phyloP scores from a whole-genome alignment of 2,329 filamentous ascomycete genomes.

The Xylariaceae sp. region DNA sequence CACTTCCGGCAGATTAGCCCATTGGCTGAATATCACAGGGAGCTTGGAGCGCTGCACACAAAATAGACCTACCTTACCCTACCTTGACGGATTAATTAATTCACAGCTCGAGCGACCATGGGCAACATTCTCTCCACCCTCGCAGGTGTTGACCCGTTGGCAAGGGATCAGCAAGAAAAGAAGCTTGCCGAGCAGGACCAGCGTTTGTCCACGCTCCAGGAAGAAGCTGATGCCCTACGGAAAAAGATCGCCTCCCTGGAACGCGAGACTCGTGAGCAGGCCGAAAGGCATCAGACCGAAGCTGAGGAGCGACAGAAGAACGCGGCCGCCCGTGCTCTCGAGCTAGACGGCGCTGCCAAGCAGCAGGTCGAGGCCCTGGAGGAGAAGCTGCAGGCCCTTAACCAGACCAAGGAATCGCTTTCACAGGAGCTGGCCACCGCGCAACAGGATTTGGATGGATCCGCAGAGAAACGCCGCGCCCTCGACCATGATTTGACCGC shows the following conservation, averaged over 20 bases:
- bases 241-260: constrained; percentile 46
- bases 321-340: constrained; percentile 38
- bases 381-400: constrained; percentile 33
- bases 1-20: neutral
- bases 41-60: neutral
- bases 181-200: constrained; percentile 49
- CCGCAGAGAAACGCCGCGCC: constrained; percentile 45
- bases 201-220: constrained; percentile 44
- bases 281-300: constrained; percentile 46
- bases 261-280: constrained; percentile 43
- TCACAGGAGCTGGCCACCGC: constrained; percentile 43
- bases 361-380: constrained; percentile 34
- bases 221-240: constrained; percentile 48
- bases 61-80: no score
- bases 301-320: constrained; percentile 41
- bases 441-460: constrained; percentile 45
- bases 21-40: neutral
- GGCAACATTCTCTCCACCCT: constrained; percentile 51
- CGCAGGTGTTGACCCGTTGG: constrained; percentile 45
- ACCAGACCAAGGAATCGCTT: constrained; percentile 35
- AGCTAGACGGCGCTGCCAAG: constrained; percentile 34
- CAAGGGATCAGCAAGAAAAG: constrained; percentile 44
- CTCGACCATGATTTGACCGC: constrained; percentile 44
- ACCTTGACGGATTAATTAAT: neutral
- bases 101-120: constrained; percentile 37